Conservation (phyloP, 805 yeast species). For the Ogataea parapolymorpha region DNA sequence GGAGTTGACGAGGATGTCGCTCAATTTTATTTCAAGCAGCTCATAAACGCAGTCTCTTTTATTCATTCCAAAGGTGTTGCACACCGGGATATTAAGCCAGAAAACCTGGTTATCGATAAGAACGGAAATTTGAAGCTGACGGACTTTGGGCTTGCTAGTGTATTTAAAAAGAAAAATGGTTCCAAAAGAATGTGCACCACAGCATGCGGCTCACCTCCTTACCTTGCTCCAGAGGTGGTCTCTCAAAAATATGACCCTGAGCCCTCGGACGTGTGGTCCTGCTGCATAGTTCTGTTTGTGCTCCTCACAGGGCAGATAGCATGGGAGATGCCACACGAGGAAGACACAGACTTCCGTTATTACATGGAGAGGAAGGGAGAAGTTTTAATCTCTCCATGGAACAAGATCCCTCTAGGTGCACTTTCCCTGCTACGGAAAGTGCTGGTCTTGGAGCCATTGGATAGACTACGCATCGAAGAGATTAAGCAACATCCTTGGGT, state of each 20-base stretch:
- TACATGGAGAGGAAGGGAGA: constrained; percentile 44
- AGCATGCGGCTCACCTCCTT: constrained; percentile 73
- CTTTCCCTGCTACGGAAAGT: constrained; percentile 52
- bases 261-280: constrained; percentile 63
- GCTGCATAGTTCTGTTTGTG: constrained; percentile 63
- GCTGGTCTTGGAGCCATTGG: constrained; percentile 45
- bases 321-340: constrained; percentile 61
- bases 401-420: constrained; percentile 44
- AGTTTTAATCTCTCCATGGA: constrained; percentile 51
- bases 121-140: constrained; percentile 69
- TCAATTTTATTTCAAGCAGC: constrained; percentile 65
- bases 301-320: constrained; percentile 64
- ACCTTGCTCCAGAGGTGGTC: constrained; percentile 72
- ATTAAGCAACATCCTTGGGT: constrained; percentile 57
- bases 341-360: constrained; percentile 42
- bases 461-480: constrained; percentile 40
- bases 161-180: constrained; percentile 49
- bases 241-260: constrained; percentile 53
- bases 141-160: constrained; percentile 73
- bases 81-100: constrained; percentile 68
- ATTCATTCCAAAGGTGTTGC: constrained; percentile 64
- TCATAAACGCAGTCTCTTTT: constrained; percentile 56
- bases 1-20: constrained; percentile 67
- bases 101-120: constrained; percentile 59
- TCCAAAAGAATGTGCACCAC: constrained; percentile 44